Evolutionary conservation across 1,139 yeast genomes (phyloP), one percentile per base, ranked within the genome.

Genomic region (Candida sanyaensis): DNA sequence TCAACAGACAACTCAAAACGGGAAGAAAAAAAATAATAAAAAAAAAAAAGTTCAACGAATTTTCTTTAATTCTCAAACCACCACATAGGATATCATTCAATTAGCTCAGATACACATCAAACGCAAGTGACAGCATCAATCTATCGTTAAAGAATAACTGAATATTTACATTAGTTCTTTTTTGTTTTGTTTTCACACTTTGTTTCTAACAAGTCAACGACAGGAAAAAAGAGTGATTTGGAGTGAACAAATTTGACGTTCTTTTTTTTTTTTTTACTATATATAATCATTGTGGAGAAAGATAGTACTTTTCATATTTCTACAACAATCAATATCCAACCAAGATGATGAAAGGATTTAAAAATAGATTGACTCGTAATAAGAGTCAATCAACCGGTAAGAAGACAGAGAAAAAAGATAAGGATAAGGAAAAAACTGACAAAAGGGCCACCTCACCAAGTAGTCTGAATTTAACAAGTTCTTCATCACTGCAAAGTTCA

Each of bases 281-380:
- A 17, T 17, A 17, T 17, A 17, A 17, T 23, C 9, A 29, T 30
- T 42, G 10, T 37, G 39, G 43, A 41, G 36, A 21, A 45, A 17
- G 21, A 17, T 17, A 17, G 21, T 17, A 17, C 21, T 17, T 17
- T 17, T 17, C 21, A 17, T 17, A 17, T 17, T 17, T 17, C 21
- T 17, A 17, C 21, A 17, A 17, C 21, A 17, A 32, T 37, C 36
- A 31, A 21, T 33, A 13, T 13, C 44, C 60, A 11, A 29, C n/a
- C 39, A 73, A 68, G 48, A 75, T 75, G 80, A 75, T 75, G 80
- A 75, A 75, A 66, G 80, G 80, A 28, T 75, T 75, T 59, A 75
- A 75, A 56, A 75, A 75, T 52, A 69, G 79, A 57, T 78, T 75
- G 59, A 71, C 80, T 29, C 66, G 80, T 52, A 73, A 68, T 56